Percentiles rank a stretch among this genome's conserved stretches.
Conservation (phyloP, 352 stramenopile species). For the Phytophthora pini region DNA sequence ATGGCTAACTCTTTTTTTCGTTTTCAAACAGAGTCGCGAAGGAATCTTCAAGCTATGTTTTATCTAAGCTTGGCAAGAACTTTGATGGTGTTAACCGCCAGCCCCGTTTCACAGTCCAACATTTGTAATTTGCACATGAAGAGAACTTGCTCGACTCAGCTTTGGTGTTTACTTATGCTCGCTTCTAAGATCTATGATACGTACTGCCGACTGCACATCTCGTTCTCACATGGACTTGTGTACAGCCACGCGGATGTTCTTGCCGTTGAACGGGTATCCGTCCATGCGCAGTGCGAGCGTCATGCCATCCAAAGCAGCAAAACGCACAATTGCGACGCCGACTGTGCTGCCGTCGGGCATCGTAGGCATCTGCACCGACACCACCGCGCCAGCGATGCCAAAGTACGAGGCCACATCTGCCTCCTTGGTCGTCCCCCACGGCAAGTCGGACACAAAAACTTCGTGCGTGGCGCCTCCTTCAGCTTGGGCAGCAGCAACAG, state of each 20-base stretch:
- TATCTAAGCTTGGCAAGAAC: constrained; percentile 1
- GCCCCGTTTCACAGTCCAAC: constrained; percentile 3
- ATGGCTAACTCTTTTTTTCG: constrained; percentile 1
- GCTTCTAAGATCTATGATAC: constrained; percentile 46
- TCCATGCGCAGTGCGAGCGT: constrained; percentile 67
- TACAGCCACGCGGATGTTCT: constrained; percentile 64
- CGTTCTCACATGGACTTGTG: constrained; percentile 38
- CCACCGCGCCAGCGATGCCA: constrained; percentile 53
- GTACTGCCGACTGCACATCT: constrained; percentile 10
- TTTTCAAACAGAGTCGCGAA: constrained; percentile 11
- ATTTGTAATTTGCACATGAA: constrained; percentile 4
- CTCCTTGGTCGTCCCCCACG: constrained; percentile 55
- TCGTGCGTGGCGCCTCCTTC: constrained; percentile 36
- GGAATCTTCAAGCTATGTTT: constrained; percentile 21
- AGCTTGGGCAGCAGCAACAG: constrained; percentile 25
- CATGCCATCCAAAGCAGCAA: constrained; percentile 57
- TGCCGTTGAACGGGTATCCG: constrained; percentile 73
- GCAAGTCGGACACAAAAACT: constrained; percentile 73
- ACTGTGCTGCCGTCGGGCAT: constrained; percentile 79
- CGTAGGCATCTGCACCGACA: constrained; percentile 71
- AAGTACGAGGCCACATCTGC: constrained; percentile 71
- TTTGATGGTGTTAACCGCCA: neutral
- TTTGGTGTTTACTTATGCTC: constrained; percentile 26
- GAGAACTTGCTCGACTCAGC: neutral
- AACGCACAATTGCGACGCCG: constrained; percentile 68